Percentiles rank a stretch among this genome's conserved stretches.
Evolutionary conservation across 257 asterid genomes (phyloP).

Genomic region (Striga asiatica): DNA sequence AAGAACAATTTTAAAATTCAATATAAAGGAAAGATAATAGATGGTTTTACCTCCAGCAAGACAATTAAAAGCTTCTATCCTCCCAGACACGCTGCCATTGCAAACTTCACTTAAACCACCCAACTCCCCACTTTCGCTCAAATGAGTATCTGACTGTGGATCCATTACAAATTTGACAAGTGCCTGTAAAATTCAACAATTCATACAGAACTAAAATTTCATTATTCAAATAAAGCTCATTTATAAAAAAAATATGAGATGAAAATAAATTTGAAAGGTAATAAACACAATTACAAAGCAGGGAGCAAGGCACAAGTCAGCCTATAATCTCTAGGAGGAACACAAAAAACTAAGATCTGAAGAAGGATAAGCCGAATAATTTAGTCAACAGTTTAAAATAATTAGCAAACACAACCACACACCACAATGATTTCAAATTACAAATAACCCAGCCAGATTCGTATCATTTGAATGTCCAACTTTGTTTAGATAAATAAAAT

Average conservation of each 20-base stretch:
- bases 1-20: neutral
- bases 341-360: neutral
- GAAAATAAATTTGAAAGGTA: constrained; percentile 1
- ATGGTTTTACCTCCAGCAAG: constrained; percentile 36
- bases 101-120: constrained; percentile 30
- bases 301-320: neutral
- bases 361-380: neutral
- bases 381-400: neutral
- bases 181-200: constrained; percentile 14
- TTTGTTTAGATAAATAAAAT: too few species aligned
- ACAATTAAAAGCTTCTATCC: constrained; percentile 39
- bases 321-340: neutral
- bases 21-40: constrained; percentile 4
- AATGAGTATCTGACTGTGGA: constrained; percentile 31
- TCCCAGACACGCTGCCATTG: constrained; percentile 41
- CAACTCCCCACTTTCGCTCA: constrained; percentile 32
- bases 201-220: constrained; percentile 19
- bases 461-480: too few species aligned
- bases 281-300: too few species aligned
- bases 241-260: constrained; percentile 12
- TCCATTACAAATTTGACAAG: constrained; percentile 41
- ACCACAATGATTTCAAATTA: neutral
- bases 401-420: neutral
- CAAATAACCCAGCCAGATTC: too few species aligned
- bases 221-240: constrained; percentile 10